Base-by-base conservation (phyloP, 768 basidiomycete genomes). In the Leccinum boreale region DNA sequence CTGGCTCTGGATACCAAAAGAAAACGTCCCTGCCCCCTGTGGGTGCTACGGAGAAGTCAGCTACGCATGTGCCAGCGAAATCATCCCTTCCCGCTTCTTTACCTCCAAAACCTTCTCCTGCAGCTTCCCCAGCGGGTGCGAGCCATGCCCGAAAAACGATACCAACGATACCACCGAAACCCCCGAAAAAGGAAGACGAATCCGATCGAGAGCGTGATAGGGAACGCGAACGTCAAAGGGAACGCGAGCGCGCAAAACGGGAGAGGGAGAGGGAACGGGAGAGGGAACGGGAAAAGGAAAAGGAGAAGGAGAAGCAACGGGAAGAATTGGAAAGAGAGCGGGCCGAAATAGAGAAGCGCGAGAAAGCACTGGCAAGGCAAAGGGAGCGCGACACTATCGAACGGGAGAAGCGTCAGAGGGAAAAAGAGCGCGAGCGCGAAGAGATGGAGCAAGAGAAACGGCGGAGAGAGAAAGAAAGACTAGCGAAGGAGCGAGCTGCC, bases 1-100 rank as follows among this genome's bases (percentile, higher is more conserved):
- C 82, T 28, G 82, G 82, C 0, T 83, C 82, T 4, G 81, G 81
- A 3, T 81, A 74, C 62, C 75, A 73, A 57, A 76, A 75, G 26
- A 73, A 73, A n/a, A 62, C 68, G 0, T 65, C 71, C 45, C 73
- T 62, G 44, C 49, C 64, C 7, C 58, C 69, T 17, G 1, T 58
- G 1, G 51, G 65, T 50, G 19, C 55, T 15, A 19, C 64, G 12
- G 67, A 63, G 15, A 77, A 65, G 62, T 62, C 68, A 24, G 75
- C 75, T n/a, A 17, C 63, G 23, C 74, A 75, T 19, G 24, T 65
- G 26, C 48, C 60, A 21, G 66, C 66, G 33, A 69, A 69, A 35
- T 58, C 65, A n/a, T 58, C 70, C 19, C 64, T 61, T 28, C 61
- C 74, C 10, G 47, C 70, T 3, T 69, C 76, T 2, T 67, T 75